Evolutionary conservation across 768 basidiomycete species (phyloP).

Genomic region (Trametes maxima): DNA sequence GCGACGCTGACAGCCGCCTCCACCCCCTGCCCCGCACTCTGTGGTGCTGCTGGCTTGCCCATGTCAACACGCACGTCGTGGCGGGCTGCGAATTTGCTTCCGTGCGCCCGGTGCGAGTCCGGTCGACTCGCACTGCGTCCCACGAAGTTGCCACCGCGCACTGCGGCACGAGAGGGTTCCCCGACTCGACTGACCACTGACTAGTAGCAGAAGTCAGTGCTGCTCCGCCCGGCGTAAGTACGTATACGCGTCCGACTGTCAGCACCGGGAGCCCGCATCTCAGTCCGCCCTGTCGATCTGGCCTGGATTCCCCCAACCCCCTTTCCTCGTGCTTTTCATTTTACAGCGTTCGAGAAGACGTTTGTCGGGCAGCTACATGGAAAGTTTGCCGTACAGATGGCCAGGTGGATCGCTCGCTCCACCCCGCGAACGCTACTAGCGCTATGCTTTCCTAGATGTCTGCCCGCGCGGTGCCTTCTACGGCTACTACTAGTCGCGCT

Average conservation of each 20-base stretch:
- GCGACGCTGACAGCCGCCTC: background rate
- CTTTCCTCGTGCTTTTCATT: constrained; percentile 9
- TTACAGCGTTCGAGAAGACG: background rate
- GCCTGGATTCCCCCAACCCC: no score
- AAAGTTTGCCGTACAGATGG: background rate
- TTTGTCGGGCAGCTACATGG: background rate
- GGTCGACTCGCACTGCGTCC: background rate
- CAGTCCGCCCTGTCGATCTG: background rate
- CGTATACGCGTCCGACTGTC: no score
- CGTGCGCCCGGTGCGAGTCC: background rate
- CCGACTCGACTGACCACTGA: background rate
- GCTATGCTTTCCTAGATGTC: background rate
- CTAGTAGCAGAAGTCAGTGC: background rate
- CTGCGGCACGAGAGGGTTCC: background rate
- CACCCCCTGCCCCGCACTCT: background rate
- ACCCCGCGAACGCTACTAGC: background rate
- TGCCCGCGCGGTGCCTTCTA: no score
- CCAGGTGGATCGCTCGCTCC: background rate
- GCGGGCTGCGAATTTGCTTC: background rate
- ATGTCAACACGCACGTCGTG: background rate
- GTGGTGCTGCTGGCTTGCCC: background rate
- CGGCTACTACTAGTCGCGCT: background rate
- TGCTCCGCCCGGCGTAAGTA: background rate
- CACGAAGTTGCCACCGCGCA: background rate
- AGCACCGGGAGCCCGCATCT: background rate